Conservation (phyloP, 441 rosid genomes). For the Isatis lusitanica region DNA sequence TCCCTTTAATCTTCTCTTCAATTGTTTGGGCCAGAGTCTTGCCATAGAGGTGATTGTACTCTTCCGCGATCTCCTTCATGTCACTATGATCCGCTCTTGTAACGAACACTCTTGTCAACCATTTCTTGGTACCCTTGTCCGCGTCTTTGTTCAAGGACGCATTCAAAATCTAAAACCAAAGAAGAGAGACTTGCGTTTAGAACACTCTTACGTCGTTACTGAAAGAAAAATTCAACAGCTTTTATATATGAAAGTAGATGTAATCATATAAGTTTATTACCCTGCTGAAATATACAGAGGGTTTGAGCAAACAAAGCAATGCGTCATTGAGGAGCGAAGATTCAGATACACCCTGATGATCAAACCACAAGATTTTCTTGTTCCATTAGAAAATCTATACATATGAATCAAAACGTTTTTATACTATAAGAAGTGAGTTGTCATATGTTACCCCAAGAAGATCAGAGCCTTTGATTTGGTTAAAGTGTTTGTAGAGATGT, state of each 20-base stretch:
- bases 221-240: neutral
- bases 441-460: conserved; percentile 47
- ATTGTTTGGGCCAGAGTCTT: conserved; percentile 50
- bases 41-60: conserved; percentile 49
- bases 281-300: conserved; percentile 67
- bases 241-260: neutral
- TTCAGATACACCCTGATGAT: conserved; percentile 53
- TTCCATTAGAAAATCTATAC: neutral
- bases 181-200: neutral
- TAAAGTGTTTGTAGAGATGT: conserved; percentile 49
- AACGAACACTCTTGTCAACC: conserved; percentile 69
- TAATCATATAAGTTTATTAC: conserved; percentile 32
- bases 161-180: conserved; percentile 57
- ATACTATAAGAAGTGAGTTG: neutral
- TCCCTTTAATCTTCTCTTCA: conserved; percentile 59
- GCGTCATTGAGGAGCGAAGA: conserved; percentile 50
- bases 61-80: conserved; percentile 56
- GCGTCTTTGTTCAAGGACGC: conserved; percentile 53
- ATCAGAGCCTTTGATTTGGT: conserved; percentile 47
- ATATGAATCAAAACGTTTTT: neutral
- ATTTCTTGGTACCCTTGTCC: conserved; percentile 56
- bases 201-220: neutral
- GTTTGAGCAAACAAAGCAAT: conserved; percentile 68
- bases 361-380: conserved; percentile 22
- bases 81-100: conserved; percentile 63